Percentiles rank a stretch among this genome's conserved stretches.
Conservation (phyloP, 495 filamentous ascomycete genomes). For the Aspergillus ellipticus region DNA sequence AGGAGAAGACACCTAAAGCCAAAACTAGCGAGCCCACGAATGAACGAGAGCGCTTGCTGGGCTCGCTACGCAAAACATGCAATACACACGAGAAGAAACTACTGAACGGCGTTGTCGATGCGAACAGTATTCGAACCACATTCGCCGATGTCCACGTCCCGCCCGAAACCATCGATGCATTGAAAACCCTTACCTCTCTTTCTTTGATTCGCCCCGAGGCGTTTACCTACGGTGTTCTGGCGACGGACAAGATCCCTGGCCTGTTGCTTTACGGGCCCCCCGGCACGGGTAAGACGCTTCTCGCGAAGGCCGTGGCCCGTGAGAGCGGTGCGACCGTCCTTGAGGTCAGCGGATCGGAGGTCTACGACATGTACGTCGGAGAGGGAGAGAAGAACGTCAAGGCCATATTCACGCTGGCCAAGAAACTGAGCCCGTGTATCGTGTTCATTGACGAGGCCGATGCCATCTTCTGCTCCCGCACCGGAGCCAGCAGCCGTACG, state of each 20-base stretch:
- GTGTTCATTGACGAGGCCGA: conserved; percentile 98
- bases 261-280: conserved; percentile 91
- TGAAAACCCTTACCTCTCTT: conserved; percentile 85
- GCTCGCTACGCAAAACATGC: conserved; percentile 49
- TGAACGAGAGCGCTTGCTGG: conserved; percentile 33
- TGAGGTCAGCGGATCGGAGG: conserved; percentile 68
- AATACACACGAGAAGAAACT: conserved; percentile 79
- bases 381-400: conserved; percentile 96
- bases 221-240: conserved; percentile 91
- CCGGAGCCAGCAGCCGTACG: conserved; percentile 51
- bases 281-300: conserved; percentile 90
- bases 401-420: conserved; percentile 85
- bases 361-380: conserved; percentile 95
- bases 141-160: conserved; percentile 83
- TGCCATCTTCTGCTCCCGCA: conserved; percentile 76
- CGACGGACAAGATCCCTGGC: conserved; percentile 85
- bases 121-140: conserved; percentile 75
- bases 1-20: conserved; percentile 29
- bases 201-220: conserved; percentile 88
- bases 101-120: conserved; percentile 74
- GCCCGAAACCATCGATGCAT: conserved; percentile 75
- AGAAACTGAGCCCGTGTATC: conserved; percentile 88
- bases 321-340: conserved; percentile 85
- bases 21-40: conserved; percentile 24
- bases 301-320: conserved; percentile 94